A percentile compares a stretch with the other conserved stretches of the same genome.
phyloP scores from a whole-genome alignment of 1,139 yeast genomes.

The Saccharomycopsis hybrid region DNA sequence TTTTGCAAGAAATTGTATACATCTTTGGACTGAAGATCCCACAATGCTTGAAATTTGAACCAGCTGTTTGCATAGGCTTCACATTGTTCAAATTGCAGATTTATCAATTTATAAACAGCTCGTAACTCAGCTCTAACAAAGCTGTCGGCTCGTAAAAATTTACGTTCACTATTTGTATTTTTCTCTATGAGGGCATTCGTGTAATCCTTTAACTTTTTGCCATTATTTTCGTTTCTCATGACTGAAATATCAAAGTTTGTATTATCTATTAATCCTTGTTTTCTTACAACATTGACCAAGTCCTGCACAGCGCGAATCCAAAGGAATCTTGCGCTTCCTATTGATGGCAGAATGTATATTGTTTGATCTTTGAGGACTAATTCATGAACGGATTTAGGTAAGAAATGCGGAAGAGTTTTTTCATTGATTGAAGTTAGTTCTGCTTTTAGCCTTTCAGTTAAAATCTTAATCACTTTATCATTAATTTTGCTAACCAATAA shows the following conservation, averaged over 20 bases:
- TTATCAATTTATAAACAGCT: slow-evolving; percentile 23
- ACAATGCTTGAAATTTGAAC: slow-evolving; percentile 50
- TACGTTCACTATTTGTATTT: too few species aligned
- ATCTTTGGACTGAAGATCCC: slow-evolving; percentile 44
- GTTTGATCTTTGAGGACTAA: slow-evolving; percentile 39
- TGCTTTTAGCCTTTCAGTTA: slow-evolving; percentile 29
- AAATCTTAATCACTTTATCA: slow-evolving; percentile 31
- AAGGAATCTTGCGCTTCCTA: slow-evolving; percentile 31
- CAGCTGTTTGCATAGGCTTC: slow-evolving; percentile 41
- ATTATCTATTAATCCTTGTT: slow-evolving; percentile 27
- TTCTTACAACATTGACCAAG: slow-evolving; percentile 25
- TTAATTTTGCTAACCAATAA: slow-evolving; percentile 39
- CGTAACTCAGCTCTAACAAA: slow-evolving; percentile 19
- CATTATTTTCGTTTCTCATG: too few species aligned
- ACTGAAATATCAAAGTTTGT: slow-evolving; percentile 28
- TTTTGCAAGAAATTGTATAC: slow-evolving; percentile 31
- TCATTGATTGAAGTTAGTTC: slow-evolving; percentile 2
- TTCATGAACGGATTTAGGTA: slow-evolving; percentile 28
- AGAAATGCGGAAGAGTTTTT: background rate
- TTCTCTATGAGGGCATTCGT: too few species aligned
- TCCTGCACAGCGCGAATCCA: slow-evolving; percentile 31
- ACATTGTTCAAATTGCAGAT: slow-evolving; percentile 28
- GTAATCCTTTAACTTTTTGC: background rate
- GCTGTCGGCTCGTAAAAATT: background rate
- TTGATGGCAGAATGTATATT: slow-evolving; percentile 38